These are phyloP conservation scores for Aspergillus incahuasiensis DNA, from an alignment of 495 filamentous ascomycete species.

Conservation along the genomic window DNA sequence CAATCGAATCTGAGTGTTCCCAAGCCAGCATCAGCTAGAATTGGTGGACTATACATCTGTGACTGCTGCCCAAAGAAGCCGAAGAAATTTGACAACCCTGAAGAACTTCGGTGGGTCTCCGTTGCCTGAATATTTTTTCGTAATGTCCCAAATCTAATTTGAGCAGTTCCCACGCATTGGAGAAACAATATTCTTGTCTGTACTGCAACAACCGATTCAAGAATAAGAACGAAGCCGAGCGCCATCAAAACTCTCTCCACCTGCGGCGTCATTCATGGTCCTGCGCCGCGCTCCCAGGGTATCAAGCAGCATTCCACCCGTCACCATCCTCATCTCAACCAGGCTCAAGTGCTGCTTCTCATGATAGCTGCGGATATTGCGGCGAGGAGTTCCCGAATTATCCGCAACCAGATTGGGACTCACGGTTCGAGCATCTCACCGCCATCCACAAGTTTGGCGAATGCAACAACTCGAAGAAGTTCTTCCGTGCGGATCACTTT, in stretches of 20 bases:
- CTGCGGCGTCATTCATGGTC: constrained; percentile 97
- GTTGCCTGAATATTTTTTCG: not conserved
- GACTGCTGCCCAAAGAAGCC: constrained; percentile 99
- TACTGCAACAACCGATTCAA: constrained; percentile 97
- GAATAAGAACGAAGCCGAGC: constrained; percentile 98
- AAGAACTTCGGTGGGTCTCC: constrained; percentile 74
- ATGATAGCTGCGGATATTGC: constrained; percentile 91
- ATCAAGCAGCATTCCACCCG: constrained; percentile 79
- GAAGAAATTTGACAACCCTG: constrained; percentile 87
- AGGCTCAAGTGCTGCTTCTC: constrained; percentile 35
- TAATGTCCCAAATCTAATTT: not conserved
- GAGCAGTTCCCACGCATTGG: constrained; percentile 70
- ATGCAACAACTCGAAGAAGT: constrained; percentile 98
- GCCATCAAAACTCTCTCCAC: constrained; percentile 95
- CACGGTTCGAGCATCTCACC: constrained; percentile 78
- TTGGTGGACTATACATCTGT: constrained; percentile 66
- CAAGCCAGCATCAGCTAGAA: constrained; percentile 29
- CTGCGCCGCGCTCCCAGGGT: constrained; percentile 76
- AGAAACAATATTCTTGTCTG: constrained; percentile 92
- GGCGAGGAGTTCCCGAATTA: constrained; percentile 84
- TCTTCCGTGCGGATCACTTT: constrained; percentile 96
- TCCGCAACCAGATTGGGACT: constrained; percentile 72
- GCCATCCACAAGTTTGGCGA: constrained; percentile 94
- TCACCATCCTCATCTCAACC: constrained; percentile 48
- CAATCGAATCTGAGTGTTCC: constrained; percentile 27